A percentile compares a stretch with the other conserved stretches of the same genome.
phyloP scores from a whole-genome alignment of 805 yeast genomes.

The Dipodascus albidus region DNA sequence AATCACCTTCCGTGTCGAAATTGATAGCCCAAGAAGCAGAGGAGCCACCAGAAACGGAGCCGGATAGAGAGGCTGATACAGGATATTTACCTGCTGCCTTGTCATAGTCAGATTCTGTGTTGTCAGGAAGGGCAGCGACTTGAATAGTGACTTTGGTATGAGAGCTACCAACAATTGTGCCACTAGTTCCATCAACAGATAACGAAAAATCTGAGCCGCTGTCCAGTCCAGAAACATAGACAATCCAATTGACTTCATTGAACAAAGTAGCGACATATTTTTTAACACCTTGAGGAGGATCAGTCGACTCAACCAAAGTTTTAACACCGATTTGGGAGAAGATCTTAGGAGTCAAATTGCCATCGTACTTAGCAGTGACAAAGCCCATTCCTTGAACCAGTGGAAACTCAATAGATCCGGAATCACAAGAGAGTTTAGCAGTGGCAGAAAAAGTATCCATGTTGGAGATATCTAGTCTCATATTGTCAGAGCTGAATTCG shows the following conservation, averaged over 20 bases:
- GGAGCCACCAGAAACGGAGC: conserved; percentile 35
- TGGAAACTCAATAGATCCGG: conserved; percentile 39
- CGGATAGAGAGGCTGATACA: conserved; percentile 36
- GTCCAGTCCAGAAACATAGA: conserved; percentile 35
- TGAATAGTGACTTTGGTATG: conserved; percentile 32
- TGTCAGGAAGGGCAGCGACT: conserved; percentile 37
- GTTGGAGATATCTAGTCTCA: conserved; percentile 33
- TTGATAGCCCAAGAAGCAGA: conserved; percentile 36
- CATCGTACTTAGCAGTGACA: conserved; percentile 51
- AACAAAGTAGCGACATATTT: conserved; percentile 32
- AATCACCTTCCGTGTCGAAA: conserved; percentile 40
- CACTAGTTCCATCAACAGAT: conserved; percentile 25
- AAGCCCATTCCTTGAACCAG: conserved; percentile 77
- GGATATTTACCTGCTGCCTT: conserved; percentile 60
- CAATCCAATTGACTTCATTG: conserved; percentile 37
- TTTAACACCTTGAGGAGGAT: conserved; percentile 13
- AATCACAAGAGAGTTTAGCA: conserved; percentile 24
- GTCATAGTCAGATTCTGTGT: conserved; percentile 35
- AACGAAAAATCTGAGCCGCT: conserved; percentile 7
- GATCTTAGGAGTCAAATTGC: conserved; percentile 13
- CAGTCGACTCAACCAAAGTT: background rate
- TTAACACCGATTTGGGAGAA: background rate
- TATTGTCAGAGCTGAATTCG: conserved; percentile 30
- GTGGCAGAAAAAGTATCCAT: conserved; percentile 43
- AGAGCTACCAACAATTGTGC: background rate